Evolutionary conservation across 352 stramenopile species (phyloP).

Genomic region (Elongisporangium prolatum): DNA sequence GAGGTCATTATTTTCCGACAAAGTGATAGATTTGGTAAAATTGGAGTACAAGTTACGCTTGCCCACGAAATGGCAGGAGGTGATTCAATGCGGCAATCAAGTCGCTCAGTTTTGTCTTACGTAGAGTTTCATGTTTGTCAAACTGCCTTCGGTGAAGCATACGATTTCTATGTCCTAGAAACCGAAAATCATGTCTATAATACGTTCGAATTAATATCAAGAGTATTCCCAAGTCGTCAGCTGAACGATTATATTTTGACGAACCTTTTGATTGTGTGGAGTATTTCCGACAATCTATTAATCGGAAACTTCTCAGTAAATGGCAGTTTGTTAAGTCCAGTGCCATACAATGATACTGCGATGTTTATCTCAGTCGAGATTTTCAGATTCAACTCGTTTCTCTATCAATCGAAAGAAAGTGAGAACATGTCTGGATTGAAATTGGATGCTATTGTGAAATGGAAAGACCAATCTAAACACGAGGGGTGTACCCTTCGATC

Average conservation of each 20-base stretch:
- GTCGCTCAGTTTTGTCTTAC: neutral
- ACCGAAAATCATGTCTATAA: neutral
- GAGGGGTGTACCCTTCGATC: conserved; percentile 12
- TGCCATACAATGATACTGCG: neutral
- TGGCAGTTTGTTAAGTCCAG: neutral
- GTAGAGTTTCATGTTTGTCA: neutral
- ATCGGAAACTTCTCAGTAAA: neutral
- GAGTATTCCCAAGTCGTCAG: neutral
- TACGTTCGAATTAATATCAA: neutral
- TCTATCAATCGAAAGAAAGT: neutral
- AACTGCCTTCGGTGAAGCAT: neutral
- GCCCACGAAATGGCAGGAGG: neutral
- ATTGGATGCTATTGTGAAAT: conserved; percentile 15
- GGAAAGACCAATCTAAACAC: conserved; percentile 1
- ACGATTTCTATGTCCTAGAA: neutral
- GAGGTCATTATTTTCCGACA: neutral
- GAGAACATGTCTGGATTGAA: neutral
- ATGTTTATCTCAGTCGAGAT: neutral
- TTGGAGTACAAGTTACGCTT: neutral
- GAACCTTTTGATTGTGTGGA: neutral
- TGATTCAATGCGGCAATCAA: neutral
- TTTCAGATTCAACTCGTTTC: conserved; percentile 7
- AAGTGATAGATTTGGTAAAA: neutral
- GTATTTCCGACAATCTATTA: neutral
- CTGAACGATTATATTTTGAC: neutral